Conservation (phyloP, 768 basidiomycete genomes). For the Mycena rosella region DNA sequence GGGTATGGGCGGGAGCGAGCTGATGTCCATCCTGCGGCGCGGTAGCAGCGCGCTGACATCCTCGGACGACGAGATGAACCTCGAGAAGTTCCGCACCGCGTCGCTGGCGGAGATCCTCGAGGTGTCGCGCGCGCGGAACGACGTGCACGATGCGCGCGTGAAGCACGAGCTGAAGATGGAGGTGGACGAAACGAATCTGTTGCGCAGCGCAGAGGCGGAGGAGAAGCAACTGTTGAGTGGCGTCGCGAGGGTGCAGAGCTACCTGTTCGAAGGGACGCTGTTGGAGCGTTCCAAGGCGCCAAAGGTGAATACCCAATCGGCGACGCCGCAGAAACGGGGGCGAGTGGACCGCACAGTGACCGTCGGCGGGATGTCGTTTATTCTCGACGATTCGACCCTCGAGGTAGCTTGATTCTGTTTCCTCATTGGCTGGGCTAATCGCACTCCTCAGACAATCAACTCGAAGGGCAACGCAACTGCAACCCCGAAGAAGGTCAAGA, state of each 20-base stretch:
- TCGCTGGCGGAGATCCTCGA: slow-evolving; percentile 59
- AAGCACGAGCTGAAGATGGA: slow-evolving; percentile 53
- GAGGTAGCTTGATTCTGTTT: slow-evolving; percentile 26
- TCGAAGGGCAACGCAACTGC: slow-evolving; percentile 1
- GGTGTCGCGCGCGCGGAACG: slow-evolving; percentile 58
- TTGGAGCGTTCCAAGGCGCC: slow-evolving; percentile 51
- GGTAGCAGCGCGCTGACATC: slow-evolving; percentile 67
- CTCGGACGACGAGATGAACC: slow-evolving; percentile 52
- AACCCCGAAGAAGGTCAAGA: slow-evolving; percentile 46
- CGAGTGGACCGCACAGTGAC: slow-evolving; percentile 54
- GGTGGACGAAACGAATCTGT: slow-evolving; percentile 39
- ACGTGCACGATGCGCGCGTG: slow-evolving; percentile 57
- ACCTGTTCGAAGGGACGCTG: slow-evolving; percentile 69
- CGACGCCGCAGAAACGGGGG: slow-evolving; percentile 58
- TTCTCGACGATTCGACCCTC: slow-evolving; percentile 39
- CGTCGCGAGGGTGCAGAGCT: slow-evolving; percentile 68
- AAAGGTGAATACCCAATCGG: slow-evolving; percentile 57
- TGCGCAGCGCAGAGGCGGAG: slow-evolving; percentile 65
- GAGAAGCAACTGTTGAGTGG: slow-evolving; percentile 64
- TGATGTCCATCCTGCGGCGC: slow-evolving; percentile 68
- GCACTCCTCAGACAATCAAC: slow-evolving; percentile 33
- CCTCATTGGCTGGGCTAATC: slow-evolving; percentile 14
- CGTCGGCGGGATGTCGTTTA: slow-evolving; percentile 46
- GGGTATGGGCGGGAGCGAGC: slow-evolving; percentile 57
- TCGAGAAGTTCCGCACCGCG: slow-evolving; percentile 60